These are phyloP conservation scores for Sugiyamaella grinbergsii DNA, from an alignment of 1,139 yeast species.

Conservation along the genomic window DNA sequence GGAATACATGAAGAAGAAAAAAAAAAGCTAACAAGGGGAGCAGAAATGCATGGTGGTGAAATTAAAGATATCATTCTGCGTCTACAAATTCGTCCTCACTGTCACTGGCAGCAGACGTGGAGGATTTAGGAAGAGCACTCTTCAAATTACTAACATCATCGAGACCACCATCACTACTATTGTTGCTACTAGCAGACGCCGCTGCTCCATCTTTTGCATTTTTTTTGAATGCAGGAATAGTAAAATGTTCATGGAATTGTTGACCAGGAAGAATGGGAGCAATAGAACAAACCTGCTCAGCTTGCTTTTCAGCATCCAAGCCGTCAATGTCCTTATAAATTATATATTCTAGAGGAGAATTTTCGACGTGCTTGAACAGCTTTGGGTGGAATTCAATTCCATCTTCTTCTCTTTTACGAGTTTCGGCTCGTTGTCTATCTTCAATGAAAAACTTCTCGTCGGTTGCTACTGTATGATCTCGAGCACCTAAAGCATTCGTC, in stretches of 20 bases:
- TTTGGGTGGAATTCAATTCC: constrained; percentile 82
- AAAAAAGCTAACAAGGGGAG: not conserved
- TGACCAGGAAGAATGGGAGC: constrained; percentile 81
- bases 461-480: constrained; percentile 83
- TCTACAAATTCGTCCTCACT: constrained; percentile 35
- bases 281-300: constrained; percentile 57
- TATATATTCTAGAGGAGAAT: constrained; percentile 54
- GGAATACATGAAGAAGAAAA: not conserved
- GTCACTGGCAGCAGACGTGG: constrained; percentile 21
- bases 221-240: constrained; percentile 68
- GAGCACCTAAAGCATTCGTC: constrained; percentile 67
- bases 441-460: constrained; percentile 85
- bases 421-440: constrained; percentile 72
- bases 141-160: constrained; percentile 22
- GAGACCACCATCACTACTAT: constrained; percentile 17
- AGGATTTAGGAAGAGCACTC: constrained; percentile 13
- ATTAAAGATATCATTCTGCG: constrained; percentile 25
- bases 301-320: constrained; percentile 53
- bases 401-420: constrained; percentile 72
- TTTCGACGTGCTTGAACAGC: constrained; percentile 55
- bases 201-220: constrained; percentile 27
- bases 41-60: constrained; percentile 1
- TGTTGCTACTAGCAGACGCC: constrained; percentile 4
- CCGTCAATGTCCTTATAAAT: constrained; percentile 61
- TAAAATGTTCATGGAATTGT: constrained; percentile 59